A percentile compares a stretch with the other conserved stretches of the same genome.
Evolutionary conservation across 768 basidiomycete species (phyloP).

Genomic region (Pleurotus pulmonarius): DNA sequence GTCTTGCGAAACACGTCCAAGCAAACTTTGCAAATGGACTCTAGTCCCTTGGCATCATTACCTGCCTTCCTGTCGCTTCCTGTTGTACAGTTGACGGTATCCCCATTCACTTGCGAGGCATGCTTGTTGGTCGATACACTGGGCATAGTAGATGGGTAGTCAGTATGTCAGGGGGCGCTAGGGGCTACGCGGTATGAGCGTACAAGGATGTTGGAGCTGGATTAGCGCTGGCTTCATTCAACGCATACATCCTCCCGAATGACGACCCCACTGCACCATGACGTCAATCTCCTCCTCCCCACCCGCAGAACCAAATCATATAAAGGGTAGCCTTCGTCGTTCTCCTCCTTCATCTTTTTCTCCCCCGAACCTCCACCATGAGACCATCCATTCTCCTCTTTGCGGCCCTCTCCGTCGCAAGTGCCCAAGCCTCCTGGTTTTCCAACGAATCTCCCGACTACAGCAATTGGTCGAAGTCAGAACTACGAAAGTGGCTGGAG

Average conservation of each 20-base stretch:
- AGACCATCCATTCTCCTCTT: conserved; percentile 23
- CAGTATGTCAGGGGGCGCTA: no score
- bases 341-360: neutral
- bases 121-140: no score
- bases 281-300: conserved; percentile 13
- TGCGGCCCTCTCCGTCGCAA: conserved; percentile 27
- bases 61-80: no score
- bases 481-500: conserved; percentile 68
- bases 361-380: conserved; percentile 17
- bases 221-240: no score
- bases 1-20: no score
- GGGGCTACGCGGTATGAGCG: no score
- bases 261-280: conserved; percentile 10
- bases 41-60: no score
- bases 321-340: neutral
- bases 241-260: conserved; percentile 1
- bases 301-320: neutral
- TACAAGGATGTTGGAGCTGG: no score
- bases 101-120: no score
- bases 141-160: no score
- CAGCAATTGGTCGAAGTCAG: conserved; percentile 54
- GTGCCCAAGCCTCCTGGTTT: conserved; percentile 54
- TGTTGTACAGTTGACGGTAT: no score
- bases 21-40: no score
- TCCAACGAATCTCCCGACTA: conserved; percentile 36